Base-by-base conservation (phyloP, 202 grass and related monocot species). In the Hordeum pubiflorum region DNA sequence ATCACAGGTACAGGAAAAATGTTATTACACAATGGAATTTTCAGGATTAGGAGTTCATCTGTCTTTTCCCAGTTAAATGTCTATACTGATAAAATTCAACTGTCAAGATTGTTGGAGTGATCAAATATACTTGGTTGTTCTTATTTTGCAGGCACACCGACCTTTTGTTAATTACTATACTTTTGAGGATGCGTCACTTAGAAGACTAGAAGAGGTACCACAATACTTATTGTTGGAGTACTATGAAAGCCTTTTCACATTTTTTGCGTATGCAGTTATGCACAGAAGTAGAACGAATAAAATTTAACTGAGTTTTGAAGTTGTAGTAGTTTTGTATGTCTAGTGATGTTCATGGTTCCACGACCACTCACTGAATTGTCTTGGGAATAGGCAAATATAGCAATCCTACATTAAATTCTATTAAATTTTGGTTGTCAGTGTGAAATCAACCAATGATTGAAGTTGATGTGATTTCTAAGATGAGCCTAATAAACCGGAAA, bases 111-210 rank as follows among this genome's bases (percentile, higher is more conserved):
- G 50, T 70, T 55, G 54, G 22, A 44, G 11, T 8, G n/a, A 6
- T 72, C 12, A 79, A 23, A 73, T 63, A 24, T 63, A 56, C 18
- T 9, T 59, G 10, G 17, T 1, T 72, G 17, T 70, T 72, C 52
- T 74, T 58, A 15, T 79, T 79, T 41, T 89, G 81, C 87, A 97
- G 95, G 91, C 92, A 13, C 52, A 73, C 4, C 88, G 92, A 27
- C 88, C 92, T 71, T 94, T 93, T 71, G 80, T 94, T 63, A 91
- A 97, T 76, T 97, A 97, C 82, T 94, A 97, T 70, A 91, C 86
- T 41, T 94, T 94, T 79, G 90, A 84, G 84, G 86, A 81, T 27
- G 63, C 59, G 24, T 89, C 95, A 4, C 71, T 97, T 58, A 33
- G 67, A 80, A 86, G 82, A 87, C 48, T 97, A 87, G 65, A 88